Evolutionary conservation across 345 rosid species (phyloP).

Genomic region (Adansonia digitata): DNA sequence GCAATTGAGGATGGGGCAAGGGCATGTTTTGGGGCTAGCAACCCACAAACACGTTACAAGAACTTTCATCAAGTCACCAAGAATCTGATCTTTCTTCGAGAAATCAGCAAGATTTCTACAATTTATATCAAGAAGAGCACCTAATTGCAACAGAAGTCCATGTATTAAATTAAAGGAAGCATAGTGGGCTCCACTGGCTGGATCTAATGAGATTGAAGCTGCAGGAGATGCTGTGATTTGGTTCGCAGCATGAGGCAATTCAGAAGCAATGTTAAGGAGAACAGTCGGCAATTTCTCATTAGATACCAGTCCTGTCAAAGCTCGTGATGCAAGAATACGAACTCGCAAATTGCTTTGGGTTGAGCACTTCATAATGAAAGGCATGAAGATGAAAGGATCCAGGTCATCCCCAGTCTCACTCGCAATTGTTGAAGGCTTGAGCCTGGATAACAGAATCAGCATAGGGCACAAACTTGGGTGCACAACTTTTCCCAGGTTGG

Average conservation of each 20-base stretch:
- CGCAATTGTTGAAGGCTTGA: conserved; percentile 85
- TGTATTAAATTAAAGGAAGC: conserved; percentile 66
- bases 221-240: conserved; percentile 15
- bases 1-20: conserved; percentile 74
- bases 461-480: conserved; percentile 97
- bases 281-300: conserved; percentile 74
- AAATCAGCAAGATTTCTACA: conserved; percentile 74
- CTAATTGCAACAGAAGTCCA: conserved; percentile 76
- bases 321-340: conserved; percentile 90
- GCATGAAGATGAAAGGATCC: conserved; percentile 92
- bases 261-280: conserved; percentile 59
- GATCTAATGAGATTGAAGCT: conserved; percentile 10
- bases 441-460: conserved; percentile 88
- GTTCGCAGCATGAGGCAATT: conserved; percentile 38
- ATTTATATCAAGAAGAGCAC: conserved; percentile 71
- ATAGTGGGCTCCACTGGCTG: conserved; percentile 22
- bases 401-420: conserved; percentile 84
- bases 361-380: conserved; percentile 86
- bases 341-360: conserved; percentile 78
- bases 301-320: conserved; percentile 84
- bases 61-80: conserved; percentile 50
- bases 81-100: conserved; percentile 73
- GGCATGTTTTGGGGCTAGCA: conserved; percentile 63
- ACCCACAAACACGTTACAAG: conserved; percentile 63
- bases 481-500: conserved; percentile 62